phyloP scores from a whole-genome alignment of 1,139 yeast species.

The Taphrina communis region DNA sequence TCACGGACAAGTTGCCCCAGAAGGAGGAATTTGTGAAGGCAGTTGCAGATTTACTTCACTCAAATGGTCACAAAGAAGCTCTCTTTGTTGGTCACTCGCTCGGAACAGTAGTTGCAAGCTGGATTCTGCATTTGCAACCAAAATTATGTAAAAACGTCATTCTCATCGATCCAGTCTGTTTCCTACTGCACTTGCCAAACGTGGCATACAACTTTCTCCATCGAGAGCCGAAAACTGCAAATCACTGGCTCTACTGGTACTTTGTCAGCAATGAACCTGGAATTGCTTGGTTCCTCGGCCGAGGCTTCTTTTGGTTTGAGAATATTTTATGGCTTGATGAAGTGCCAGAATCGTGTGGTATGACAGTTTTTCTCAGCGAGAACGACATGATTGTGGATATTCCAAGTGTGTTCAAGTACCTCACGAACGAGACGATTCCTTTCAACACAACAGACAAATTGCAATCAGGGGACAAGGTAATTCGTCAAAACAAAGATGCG shows the following conservation, averaged over 20 bases:
- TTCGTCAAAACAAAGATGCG: not conserved
- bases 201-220: slow-evolving; percentile 42
- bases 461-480: slow-evolving; percentile 22
- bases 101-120: slow-evolving; percentile 38
- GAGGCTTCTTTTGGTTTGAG: slow-evolving; percentile 42
- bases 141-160: slow-evolving; percentile 29
- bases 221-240: slow-evolving; percentile 39
- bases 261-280: slow-evolving; percentile 41
- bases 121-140: slow-evolving; percentile 37
- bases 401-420: slow-evolving; percentile 34
- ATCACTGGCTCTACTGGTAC: slow-evolving; percentile 41
- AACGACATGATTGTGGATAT: slow-evolving; percentile 41
- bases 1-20: slow-evolving; percentile 30
- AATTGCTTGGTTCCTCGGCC: slow-evolving; percentile 40
- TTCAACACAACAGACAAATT: slow-evolving; percentile 2
- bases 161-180: slow-evolving; percentile 39
- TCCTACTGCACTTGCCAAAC: slow-evolving; percentile 39
- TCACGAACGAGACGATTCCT: slow-evolving; percentile 22
- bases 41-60: slow-evolving; percentile 21
- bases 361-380: slow-evolving; percentile 38
- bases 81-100: slow-evolving; percentile 38
- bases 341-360: slow-evolving; percentile 19
- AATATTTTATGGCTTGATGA: slow-evolving; percentile 40
- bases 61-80: slow-evolving; percentile 20
- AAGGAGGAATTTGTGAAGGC: slow-evolving; percentile 33